Conservation (phyloP, 2,329 filamentous ascomycete genomes). For the Phoma sp. region DNA sequence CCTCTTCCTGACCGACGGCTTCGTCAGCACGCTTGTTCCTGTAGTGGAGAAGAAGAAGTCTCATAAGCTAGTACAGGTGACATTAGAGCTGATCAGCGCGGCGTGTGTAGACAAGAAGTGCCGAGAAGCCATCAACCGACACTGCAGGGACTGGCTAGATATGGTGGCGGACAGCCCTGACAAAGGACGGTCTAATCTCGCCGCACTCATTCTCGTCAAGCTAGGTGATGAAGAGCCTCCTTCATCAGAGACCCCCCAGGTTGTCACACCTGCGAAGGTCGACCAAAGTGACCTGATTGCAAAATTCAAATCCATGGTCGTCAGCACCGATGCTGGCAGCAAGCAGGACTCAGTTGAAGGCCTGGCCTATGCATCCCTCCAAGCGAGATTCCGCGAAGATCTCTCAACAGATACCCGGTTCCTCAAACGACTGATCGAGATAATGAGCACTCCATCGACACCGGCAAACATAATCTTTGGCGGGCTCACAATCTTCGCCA, state of each 20-base stretch:
- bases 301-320: constrained; percentile 69
- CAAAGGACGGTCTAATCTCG: constrained; percentile 59
- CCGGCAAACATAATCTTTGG: constrained; percentile 77
- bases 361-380: constrained; percentile 88
- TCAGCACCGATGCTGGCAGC: constrained; percentile 64
- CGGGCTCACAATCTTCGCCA: constrained; percentile 82
- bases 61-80: constrained; percentile 82
- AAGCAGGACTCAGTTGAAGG: constrained; percentile 84
- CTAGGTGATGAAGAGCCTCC: constrained; percentile 53
- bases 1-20: constrained; percentile 88
- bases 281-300: constrained; percentile 59
- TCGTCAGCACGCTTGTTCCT: constrained; percentile 77
- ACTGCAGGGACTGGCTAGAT: constrained; percentile 87
- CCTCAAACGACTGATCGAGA: constrained; percentile 72
- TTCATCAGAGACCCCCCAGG: constrained; percentile 36
- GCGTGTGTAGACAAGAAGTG: constrained; percentile 87
- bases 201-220: constrained; percentile 64
- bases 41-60: constrained; percentile 84
- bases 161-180: constrained; percentile 77
- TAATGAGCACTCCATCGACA: constrained; percentile 54
- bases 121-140: constrained; percentile 81
- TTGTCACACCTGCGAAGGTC: constrained; percentile 41
- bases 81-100: constrained; percentile 87
- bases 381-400: constrained; percentile 83
- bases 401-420: constrained; percentile 74